Evolutionary conservation across 257 asterid species (phyloP).

Genomic region (Petunia secreta): DNA sequence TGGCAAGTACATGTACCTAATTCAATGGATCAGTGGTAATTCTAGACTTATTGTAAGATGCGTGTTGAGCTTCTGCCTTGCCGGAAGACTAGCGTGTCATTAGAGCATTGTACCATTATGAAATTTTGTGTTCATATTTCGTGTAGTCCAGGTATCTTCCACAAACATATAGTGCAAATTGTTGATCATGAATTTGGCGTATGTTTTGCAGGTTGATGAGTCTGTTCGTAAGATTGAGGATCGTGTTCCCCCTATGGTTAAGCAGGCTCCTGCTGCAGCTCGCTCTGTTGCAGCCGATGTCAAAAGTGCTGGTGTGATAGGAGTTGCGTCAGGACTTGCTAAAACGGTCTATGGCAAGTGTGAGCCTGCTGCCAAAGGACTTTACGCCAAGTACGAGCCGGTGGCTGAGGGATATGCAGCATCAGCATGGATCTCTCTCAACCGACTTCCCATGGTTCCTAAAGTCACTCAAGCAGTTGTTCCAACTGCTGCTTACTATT

Average conservation of each 20-base stretch:
- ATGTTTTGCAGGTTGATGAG: constrained; percentile 64
- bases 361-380: constrained; percentile 80
- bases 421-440: constrained; percentile 65
- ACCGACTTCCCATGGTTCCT: constrained; percentile 74
- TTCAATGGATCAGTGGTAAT: background rate
- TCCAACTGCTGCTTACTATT: constrained; percentile 71
- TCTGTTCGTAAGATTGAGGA: constrained; percentile 66
- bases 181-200: background rate
- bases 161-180: no score
- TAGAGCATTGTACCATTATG: background rate
- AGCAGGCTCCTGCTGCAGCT: constrained; percentile 74
- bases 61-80: background rate
- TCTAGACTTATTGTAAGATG: background rate
- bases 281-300: constrained; percentile 68
- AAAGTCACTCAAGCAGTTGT: constrained; percentile 67
- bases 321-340: constrained; percentile 77
- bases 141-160: background rate
- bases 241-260: constrained; percentile 62
- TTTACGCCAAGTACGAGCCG: constrained; percentile 78
- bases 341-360: constrained; percentile 64
- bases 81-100: background rate
- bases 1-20: background rate
- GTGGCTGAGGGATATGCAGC: constrained; percentile 86
- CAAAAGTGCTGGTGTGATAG: constrained; percentile 68
- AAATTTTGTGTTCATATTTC: background rate